Evolutionary conservation across 192 early-diverging fungal species (phyloP).

Genomic region (Pilobolus umbonatus): DNA sequence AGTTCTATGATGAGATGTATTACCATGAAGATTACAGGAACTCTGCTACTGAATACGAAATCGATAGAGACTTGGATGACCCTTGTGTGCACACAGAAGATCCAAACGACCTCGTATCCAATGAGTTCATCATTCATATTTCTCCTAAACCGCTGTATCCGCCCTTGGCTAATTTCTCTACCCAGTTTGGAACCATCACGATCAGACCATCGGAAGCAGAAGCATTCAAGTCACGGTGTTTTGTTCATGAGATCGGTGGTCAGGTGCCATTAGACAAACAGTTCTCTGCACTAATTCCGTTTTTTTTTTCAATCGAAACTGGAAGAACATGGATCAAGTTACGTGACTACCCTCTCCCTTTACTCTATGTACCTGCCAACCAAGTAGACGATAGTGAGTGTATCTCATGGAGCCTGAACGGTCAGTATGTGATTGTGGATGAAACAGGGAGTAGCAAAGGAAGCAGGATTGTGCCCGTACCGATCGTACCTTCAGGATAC

Average conservation of each 20-base stretch:
- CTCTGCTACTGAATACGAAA: neutral
- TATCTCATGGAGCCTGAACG: conserved; percentile 23
- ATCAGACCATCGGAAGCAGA: conserved; percentile 13
- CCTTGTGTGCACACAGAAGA: too few relatives aligned
- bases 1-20: neutral
- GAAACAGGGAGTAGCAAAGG: conserved; percentile 26
- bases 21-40: neutral
- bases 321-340: conserved; percentile 29
- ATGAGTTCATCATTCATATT: neutral
- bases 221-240: conserved; percentile 12
- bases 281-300: conserved; percentile 31
- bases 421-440: conserved; percentile 33
- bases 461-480: conserved; percentile 1
- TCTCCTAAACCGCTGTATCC: conserved; percentile 9
- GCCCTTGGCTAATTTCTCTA: conserved; percentile 18
- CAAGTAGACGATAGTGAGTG: neutral
- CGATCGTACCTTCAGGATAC: conserved; percentile 17
- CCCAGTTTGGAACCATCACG: conserved; percentile 8
- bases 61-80: neutral
- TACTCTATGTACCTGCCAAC: conserved; percentile 25
- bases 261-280: conserved; percentile 29
- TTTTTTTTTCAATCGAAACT: conserved; percentile 22
- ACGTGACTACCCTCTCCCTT: conserved; percentile 35
- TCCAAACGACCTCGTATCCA: neutral
- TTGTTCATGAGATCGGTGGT: conserved; percentile 30